Evolutionary conservation across 371 early-diverging fungal genomes (phyloP), one percentile per base, ranked within the genome.

Genomic region (Mortierella sp.): DNA sequence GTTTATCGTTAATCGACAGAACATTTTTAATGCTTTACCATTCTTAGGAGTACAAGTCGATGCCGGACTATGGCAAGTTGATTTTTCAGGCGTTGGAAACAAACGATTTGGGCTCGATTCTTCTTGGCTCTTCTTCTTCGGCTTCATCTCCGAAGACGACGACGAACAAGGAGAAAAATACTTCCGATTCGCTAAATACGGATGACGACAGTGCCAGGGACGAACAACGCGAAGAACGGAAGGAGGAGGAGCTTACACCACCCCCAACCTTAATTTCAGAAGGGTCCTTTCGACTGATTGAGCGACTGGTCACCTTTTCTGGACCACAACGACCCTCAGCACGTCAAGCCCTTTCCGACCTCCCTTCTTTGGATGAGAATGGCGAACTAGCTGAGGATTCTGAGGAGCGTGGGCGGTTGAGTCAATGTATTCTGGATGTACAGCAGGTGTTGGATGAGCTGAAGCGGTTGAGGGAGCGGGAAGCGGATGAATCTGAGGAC

Each of bases 21-120:
- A 65, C 10, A 26, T 26, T n/a, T 26, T n/a, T 70, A n/a, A 24
- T 44, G 24, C 74, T 7, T 11, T 34, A 24, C 16, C 13, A 50
- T 16, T 48, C 21, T 26, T 75, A 82, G 85, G 85, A 84, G 52
- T 86, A 77, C 52, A 28, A 72, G 0, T 42, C 77, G 0, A 79
- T 86, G 82, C 86, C 86, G 13, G 86, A 86, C 31, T 80, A 79
- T 72, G 86, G 86, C n/a, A 86, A 86, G 45, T 55, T 86, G 47
- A 50, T 75, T n/a, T 86, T 86, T 38, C 68, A 75, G 44, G 82
- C 80, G 6, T 14, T 72, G 44, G 80, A 82, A 31, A 77, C 60
- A 14, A 80, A 58, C 0, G 82, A 80, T 2, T 38, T 86, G 45
- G 50, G 78, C 5, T 73, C n/a, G 42, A 84, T 81, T 16, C 74